Percentiles rank a stretch among this genome's conserved stretches.
Conservation (phyloP, 2,329 filamentous ascomycete genomes). For the Penicillium polonicum region DNA sequence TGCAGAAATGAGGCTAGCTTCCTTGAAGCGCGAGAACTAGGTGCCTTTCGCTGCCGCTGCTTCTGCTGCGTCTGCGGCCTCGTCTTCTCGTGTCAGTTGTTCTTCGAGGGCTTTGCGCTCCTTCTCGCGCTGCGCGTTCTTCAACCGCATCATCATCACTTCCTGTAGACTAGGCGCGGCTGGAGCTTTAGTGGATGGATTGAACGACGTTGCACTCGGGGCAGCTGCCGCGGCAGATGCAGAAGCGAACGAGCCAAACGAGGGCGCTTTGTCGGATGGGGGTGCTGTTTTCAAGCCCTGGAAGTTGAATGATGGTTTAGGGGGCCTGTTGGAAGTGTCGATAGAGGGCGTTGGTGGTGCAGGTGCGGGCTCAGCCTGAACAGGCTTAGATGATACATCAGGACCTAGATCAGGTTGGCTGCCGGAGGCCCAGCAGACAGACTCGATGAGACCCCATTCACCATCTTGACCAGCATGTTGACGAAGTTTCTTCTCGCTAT, state of each 20-base stretch:
- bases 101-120: constrained; percentile 54
- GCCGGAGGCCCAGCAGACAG: constrained; percentile 55
- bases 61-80: constrained; percentile 41
- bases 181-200: constrained; percentile 25
- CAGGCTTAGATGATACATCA: constrained; percentile 15
- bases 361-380: constrained; percentile 21
- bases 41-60: constrained; percentile 19
- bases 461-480: constrained; percentile 27
- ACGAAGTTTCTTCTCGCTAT: constrained; percentile 43
- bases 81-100: constrained; percentile 52
- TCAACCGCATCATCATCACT: constrained; percentile 56
- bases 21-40: constrained; percentile 3
- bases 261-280: constrained; percentile 38
- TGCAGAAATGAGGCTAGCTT: not conserved
- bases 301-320: constrained; percentile 37
- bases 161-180: constrained; percentile 46
- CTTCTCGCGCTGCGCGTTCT: constrained; percentile 55
- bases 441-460: constrained; percentile 53
- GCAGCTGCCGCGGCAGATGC: constrained; percentile 30
- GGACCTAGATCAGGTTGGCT: constrained; percentile 51
- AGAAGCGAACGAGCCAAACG: constrained; percentile 44
- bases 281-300: constrained; percentile 32
- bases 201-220: constrained; percentile 29
- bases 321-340: constrained; percentile 11
- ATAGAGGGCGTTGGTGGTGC: not conserved